A percentile compares a stretch with the other conserved stretches of the same genome.
phyloP scores from a whole-genome alignment of 306 rosid species.

The Rosa chinensis region DNA sequence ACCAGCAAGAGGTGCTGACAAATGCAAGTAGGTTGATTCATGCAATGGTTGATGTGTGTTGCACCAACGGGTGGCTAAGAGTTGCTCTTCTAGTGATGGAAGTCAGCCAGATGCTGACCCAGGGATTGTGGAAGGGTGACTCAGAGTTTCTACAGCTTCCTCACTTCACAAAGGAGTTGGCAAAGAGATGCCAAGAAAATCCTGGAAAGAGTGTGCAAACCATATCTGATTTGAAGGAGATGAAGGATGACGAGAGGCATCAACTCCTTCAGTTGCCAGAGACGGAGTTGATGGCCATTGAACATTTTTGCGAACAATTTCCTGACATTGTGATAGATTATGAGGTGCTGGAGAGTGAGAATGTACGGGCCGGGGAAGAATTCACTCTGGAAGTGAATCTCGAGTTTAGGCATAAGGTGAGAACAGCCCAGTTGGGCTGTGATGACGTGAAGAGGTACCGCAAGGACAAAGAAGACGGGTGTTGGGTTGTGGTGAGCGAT shows the following conservation, averaged over 20 bases:
- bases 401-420: neutral
- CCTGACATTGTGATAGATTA: constrained; percentile 78
- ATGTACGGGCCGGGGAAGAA: constrained; percentile 56
- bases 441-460: constrained; percentile 75
- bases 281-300: constrained; percentile 65
- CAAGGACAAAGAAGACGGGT: constrained; percentile 82
- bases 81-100: constrained; percentile 88
- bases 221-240: constrained; percentile 79
- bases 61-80: constrained; percentile 86
- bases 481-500: constrained; percentile 93
- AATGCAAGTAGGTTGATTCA: constrained; percentile 78
- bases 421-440: constrained; percentile 30
- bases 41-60: constrained; percentile 92
- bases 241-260: constrained; percentile 77
- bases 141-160: constrained; percentile 90
- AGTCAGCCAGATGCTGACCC: constrained; percentile 91
- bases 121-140: constrained; percentile 90
- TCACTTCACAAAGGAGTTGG: constrained; percentile 85
- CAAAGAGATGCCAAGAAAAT: constrained; percentile 75
- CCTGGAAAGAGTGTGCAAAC: constrained; percentile 73
- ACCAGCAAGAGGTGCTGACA: constrained; percentile 80
- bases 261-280: constrained; percentile 67
- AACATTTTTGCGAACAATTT: constrained; percentile 72
- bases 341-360: constrained; percentile 61
- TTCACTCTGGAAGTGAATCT: constrained; percentile 49